Evolutionary conservation across 306 rosid genomes (phyloP).

Genomic region (Cicer judaicum): DNA sequence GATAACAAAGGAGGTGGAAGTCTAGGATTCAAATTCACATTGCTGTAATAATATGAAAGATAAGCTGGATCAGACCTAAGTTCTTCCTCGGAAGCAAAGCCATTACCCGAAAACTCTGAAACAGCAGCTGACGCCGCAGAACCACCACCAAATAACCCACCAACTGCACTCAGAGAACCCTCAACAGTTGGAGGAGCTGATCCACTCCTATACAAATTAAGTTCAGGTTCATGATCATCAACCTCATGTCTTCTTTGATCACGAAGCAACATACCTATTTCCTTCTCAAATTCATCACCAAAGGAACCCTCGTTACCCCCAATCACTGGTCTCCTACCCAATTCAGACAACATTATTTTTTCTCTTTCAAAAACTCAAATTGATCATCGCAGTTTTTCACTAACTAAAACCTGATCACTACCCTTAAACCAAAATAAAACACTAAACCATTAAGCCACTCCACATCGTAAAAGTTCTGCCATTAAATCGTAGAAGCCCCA

Average conservation of each 20-base stretch:
- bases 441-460: slow-evolving; percentile 42
- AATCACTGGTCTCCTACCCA: slow-evolving; percentile 81
- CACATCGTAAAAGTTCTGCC: slow-evolving; percentile 39
- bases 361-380: slow-evolving; percentile 39
- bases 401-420: slow-evolving; percentile 38
- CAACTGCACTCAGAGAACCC: slow-evolving; percentile 23
- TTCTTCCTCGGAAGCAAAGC: slow-evolving; percentile 20
- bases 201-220: slow-evolving; percentile 31
- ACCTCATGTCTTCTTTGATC: slow-evolving; percentile 55
- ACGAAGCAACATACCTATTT: slow-evolving; percentile 78
- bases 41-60: slow-evolving; percentile 9
- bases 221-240: slow-evolving; percentile 23
- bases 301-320: slow-evolving; percentile 81
- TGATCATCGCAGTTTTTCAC: background rate
- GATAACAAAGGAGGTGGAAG: slow-evolving; percentile 34
- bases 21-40: slow-evolving; percentile 34
- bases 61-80: slow-evolving; percentile 38
- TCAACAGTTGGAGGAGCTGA: slow-evolving; percentile 36
- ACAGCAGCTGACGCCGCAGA: background rate
- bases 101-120: slow-evolving; percentile 21
- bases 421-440: slow-evolving; percentile 41
- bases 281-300: slow-evolving; percentile 88
- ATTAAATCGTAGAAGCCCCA: slow-evolving; percentile 37
- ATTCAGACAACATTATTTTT: slow-evolving; percentile 71
- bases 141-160: slow-evolving; percentile 22